Evolutionary conservation across 805 yeast genomes (phyloP), one percentile per base, ranked within the genome.

Genomic region (Suhomyces sp.): DNA sequence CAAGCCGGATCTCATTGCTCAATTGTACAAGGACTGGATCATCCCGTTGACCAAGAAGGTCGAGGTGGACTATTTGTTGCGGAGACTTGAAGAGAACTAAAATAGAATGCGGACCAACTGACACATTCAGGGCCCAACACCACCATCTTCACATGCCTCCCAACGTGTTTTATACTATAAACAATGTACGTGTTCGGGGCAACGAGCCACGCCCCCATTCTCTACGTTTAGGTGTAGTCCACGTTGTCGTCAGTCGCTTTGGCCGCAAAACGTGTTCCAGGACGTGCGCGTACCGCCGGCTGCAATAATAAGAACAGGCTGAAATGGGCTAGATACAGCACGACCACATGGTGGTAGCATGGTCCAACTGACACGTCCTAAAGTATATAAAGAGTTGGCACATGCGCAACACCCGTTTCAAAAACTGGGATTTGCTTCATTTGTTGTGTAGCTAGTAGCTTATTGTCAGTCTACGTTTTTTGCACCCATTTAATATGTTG

Each of bases 41-140:
- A 94, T 94, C 60, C 98, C 98, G 8, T 76, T 94, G 66, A 94
- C 99, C 6, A 94, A 93, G 70, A 87, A 88, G 68, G 98, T 94
- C 22, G 99, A 94, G 73, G 88, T 94, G 23, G 97, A 93, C 54
- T 94, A 94, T 65, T 75, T 94, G 51, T 72, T 94, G 65, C 80
- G 94, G 66, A 80, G 99, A 68, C 71, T 92, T 50, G 96, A 88
- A 60, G 87, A 84, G 12, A 9, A 19, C 8, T 38, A 6, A 15
- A 3, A 17, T 17, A 38, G n/a, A n/a, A 8, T 29, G 13, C 17
- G 15, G 36, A 33, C 36, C 17, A 33, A 33, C 15, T 38, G 42
- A 38, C 42, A 38, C 42, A 38, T 9, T 3, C 19, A 19, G 1
- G 26, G 29, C 17, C 42, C 33, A 29, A 38, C 17, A 38, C 24